These are phyloP conservation scores for Eucommia ulmoides DNA, from an alignment of 257 asterid genomes.

Conservation along the genomic window DNA sequence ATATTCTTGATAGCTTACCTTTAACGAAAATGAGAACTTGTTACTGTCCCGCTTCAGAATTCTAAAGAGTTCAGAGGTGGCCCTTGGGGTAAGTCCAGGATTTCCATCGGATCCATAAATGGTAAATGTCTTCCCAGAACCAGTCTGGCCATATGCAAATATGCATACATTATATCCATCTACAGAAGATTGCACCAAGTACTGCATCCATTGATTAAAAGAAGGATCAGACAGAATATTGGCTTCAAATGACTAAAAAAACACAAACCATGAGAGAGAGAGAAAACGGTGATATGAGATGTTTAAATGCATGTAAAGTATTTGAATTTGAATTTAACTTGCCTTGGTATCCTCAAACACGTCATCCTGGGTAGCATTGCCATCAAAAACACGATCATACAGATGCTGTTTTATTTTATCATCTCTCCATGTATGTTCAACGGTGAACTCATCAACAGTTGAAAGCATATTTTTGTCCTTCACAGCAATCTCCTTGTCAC, in stretches of 20 bases:
- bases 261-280: too few species aligned
- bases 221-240: too few species aligned
- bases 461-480: conserved; percentile 50
- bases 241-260: too few species aligned
- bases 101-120: conserved; percentile 78
- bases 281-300: too few species aligned
- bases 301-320: too few species aligned
- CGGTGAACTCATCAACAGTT: conserved; percentile 76
- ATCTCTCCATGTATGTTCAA: conserved; percentile 87
- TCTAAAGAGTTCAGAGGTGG: conserved; percentile 73
- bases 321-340: too few species aligned
- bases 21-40: conserved; percentile 60
- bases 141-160: conserved; percentile 99
- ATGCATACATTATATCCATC: conserved; percentile 96
- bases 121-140: conserved; percentile 95
- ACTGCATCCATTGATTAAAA: conserved; percentile 58
- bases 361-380: conserved; percentile 64
- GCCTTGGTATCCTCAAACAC: conserved; percentile 96
- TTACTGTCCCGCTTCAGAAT: conserved; percentile 65
- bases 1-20: too few species aligned
- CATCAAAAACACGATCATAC: conserved; percentile 87
- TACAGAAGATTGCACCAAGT: conserved; percentile 88
- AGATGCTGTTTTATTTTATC: conserved; percentile 74
- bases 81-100: conserved; percentile 95
- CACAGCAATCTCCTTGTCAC: conserved; percentile 53